Evolutionary conservation across 2,329 filamentous ascomycete species (phyloP).

Genomic region (Chaetoscypha palmicola): DNA sequence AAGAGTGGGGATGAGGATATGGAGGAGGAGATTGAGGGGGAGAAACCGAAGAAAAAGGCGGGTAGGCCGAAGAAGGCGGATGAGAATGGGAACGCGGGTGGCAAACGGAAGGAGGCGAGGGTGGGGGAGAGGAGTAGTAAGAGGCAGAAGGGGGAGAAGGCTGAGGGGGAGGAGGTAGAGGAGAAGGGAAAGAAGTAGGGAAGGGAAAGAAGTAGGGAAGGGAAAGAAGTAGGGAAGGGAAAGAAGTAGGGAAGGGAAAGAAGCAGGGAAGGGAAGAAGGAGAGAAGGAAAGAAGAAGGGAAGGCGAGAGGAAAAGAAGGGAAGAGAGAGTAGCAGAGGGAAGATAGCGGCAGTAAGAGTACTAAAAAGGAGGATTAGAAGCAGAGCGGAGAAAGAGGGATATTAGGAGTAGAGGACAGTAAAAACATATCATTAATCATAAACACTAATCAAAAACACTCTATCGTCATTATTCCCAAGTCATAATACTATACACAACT

Average conservation of each 20-base stretch:
- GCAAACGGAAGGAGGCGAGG: conserved; percentile 5
- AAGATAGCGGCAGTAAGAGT: too few relatives aligned
- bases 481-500: too few relatives aligned
- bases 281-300: too few relatives aligned
- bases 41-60: conserved; percentile 4
- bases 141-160: conserved; percentile 12
- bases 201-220: not conserved
- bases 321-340: too few relatives aligned
- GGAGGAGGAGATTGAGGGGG: not conserved
- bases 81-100: conserved; percentile 3
- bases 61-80: conserved; percentile 1
- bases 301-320: too few relatives aligned
- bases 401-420: too few relatives aligned
- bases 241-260: conserved; percentile 10
- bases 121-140: conserved; percentile 17
- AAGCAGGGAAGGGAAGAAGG: too few relatives aligned
- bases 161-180: conserved; percentile 4
- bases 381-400: too few relatives aligned
- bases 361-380: too few relatives aligned
- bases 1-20: not conserved
- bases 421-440: too few relatives aligned
- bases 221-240: conserved; percentile 10
- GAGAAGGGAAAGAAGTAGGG: conserved; percentile 2
- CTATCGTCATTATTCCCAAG: too few relatives aligned
- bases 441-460: too few relatives aligned